Evolutionary conservation across 2,329 filamentous ascomycete genomes (phyloP).

Genomic region (Paecilomyces dactylethromorphus): DNA sequence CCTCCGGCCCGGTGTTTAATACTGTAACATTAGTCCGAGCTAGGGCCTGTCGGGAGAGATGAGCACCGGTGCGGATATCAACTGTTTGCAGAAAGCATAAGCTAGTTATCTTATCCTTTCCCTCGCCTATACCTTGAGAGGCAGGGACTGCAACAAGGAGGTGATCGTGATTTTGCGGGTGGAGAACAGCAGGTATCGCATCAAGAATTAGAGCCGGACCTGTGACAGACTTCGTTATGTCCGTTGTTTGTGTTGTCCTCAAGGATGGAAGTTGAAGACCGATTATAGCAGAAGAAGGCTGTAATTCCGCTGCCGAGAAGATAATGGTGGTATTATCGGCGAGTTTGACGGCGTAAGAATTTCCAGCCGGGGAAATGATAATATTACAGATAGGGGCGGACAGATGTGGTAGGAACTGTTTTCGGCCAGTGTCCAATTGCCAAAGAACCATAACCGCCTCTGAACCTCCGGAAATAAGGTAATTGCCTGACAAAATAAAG

Average conservation of each 20-base stretch:
- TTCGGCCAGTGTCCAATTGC: constrained; percentile 82
- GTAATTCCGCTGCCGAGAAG: constrained; percentile 81
- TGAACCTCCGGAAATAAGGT: constrained; percentile 84
- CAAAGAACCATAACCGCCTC: constrained; percentile 87
- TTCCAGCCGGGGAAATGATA: constrained; percentile 69
- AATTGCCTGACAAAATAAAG: constrained; percentile 59
- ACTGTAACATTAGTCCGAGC: constrained; percentile 83
- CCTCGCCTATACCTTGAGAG: constrained; percentile 36
- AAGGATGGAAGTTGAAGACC: constrained; percentile 60
- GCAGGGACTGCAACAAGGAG: constrained; percentile 62
- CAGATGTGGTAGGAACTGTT: constrained; percentile 83
- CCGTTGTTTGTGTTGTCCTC: constrained; percentile 45
- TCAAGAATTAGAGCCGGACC: constrained; percentile 3
- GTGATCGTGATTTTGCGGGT: constrained; percentile 56
- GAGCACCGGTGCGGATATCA: constrained; percentile 71
- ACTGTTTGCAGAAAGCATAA: constrained; percentile 68
- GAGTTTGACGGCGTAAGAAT: constrained; percentile 76
- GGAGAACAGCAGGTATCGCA: constrained; percentile 54
- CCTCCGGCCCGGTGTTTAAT: constrained; percentile 66
- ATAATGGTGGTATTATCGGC: constrained; percentile 91
- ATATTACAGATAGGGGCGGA: constrained; percentile 79
- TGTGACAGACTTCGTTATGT: constrained; percentile 24
- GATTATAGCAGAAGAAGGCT: constrained; percentile 74
- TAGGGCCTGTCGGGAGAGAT: constrained; percentile 79
- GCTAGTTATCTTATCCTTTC: constrained; percentile 41